These are phyloP conservation scores for Lanmaoa pseudosensibilis DNA, from an alignment of 768 basidiomycete species.

Conservation along the genomic window DNA sequence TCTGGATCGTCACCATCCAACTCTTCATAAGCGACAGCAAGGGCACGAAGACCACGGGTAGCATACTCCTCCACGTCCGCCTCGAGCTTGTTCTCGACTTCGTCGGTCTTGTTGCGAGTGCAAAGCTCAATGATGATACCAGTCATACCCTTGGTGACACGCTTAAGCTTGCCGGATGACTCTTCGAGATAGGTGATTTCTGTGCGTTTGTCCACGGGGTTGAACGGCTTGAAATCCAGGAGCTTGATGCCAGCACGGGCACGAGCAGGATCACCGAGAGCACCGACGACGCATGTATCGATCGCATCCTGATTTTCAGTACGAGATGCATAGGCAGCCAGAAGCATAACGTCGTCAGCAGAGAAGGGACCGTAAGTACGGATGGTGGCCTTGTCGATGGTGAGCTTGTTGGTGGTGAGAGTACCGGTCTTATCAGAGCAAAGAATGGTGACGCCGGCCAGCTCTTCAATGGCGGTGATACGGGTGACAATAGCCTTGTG, in stretches of 20 bases:
- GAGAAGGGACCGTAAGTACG: conserved; percentile 88
- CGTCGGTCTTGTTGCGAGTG: conserved; percentile 95
- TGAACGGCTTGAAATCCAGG: conserved; percentile 99
- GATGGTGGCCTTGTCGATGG: conserved; percentile 91
- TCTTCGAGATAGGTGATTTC: conserved; percentile 98
- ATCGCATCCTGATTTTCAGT: conserved; percentile 99
- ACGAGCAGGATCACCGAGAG: conserved; percentile 66
- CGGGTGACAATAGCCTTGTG: conserved; percentile 99
- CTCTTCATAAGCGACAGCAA: conserved; percentile 95
- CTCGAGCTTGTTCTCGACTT: conserved; percentile 88
- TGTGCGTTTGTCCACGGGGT: conserved; percentile 98
- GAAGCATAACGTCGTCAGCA: conserved; percentile 87
- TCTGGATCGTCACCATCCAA: conserved; percentile 79
- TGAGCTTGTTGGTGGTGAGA: conserved; percentile 98
- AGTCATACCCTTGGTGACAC: conserved; percentile 99
- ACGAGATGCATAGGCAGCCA: conserved; percentile 94
- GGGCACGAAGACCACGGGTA: conserved; percentile 89
- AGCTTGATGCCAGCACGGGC: conserved; percentile 94
- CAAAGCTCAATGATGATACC: conserved; percentile 98
- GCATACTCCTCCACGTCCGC: conserved; percentile 96
- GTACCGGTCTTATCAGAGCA: conserved; percentile 99
- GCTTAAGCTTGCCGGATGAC: conserved; percentile 93
- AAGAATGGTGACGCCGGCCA: conserved; percentile 97
- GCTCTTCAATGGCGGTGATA: conserved; percentile 98
- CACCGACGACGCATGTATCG: conserved; percentile 80